Conservation (phyloP, 1,284 basidiomycete species). For the Pseudozyma sp. region DNA sequence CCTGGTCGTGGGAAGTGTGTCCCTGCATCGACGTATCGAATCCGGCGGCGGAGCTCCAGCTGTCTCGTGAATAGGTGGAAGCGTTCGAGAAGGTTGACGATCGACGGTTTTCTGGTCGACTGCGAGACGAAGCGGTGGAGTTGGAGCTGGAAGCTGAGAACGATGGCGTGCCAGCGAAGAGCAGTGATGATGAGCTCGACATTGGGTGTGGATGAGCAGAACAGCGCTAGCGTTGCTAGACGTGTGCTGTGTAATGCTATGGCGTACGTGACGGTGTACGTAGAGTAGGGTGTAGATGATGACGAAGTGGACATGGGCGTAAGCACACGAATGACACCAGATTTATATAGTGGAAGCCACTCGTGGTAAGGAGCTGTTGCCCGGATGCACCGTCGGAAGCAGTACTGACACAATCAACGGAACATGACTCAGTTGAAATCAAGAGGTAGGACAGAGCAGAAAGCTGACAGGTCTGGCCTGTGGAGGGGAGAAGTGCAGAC, state of each 20-base stretch:
- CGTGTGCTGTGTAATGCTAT: not conserved
- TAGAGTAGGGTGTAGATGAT: not conserved
- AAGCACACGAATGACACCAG: not conserved
- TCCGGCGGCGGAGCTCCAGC: conserved; percentile 31
- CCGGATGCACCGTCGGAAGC: conserved; percentile 3
- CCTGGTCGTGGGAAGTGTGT: conserved; percentile 28
- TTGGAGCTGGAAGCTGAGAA: conserved; percentile 5
- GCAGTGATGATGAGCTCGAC: conserved; percentile 30
- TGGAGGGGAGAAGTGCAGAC: too few species aligned
- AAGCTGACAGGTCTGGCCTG: not conserved
- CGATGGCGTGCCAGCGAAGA: conserved; percentile 16
- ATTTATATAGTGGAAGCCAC: conserved; percentile 21
- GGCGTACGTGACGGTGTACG: not conserved
- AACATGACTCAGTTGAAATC: conserved; percentile 19
- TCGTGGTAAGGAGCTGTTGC: not conserved
- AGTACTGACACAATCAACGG: conserved; percentile 28
- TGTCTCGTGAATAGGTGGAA: conserved; percentile 32
- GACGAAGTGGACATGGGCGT: not conserved
- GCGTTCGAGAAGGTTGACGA: conserved; percentile 25
- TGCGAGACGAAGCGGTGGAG: conserved; percentile 10
- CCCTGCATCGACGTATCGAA: conserved; percentile 24
- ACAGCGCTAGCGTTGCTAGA: conserved; percentile 7
- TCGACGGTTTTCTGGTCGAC: conserved; percentile 21
- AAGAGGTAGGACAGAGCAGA: not conserved
- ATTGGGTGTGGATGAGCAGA: conserved; percentile 7